Percentiles rank a stretch among this genome's conserved stretches.
Conservation (phyloP, 192 early-diverging fungal genomes). For the Linnemannia zychae region DNA sequence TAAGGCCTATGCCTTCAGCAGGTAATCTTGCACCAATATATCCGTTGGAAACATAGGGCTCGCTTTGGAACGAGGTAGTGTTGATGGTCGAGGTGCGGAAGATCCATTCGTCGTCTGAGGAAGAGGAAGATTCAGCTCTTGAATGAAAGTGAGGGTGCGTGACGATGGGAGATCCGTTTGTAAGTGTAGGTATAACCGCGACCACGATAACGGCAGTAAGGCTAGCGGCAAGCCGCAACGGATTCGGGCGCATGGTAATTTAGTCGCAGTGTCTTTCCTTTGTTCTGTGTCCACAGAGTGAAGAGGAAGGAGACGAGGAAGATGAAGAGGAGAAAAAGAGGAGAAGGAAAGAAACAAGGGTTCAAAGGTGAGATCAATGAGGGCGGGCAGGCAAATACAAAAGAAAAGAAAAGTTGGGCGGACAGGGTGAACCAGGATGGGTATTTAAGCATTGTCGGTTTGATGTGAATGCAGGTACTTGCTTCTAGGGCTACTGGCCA, state of each 20-base stretch:
- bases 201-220: background rate
- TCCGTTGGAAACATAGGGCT: constrained; percentile 55
- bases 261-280: background rate
- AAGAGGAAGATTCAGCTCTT: background rate
- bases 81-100: constrained; percentile 39
- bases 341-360: background rate
- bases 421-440: background rate
- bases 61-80: constrained; percentile 34
- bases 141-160: background rate
- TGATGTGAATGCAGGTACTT: constrained; percentile 3
- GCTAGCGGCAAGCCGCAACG: background rate
- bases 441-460: background rate
- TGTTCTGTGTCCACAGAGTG: background rate
- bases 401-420: background rate
- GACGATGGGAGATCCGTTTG: background rate
- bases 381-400: background rate
- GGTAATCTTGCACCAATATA: constrained; percentile 55
- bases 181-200: background rate
- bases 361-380: background rate
- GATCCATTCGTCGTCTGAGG: constrained; percentile 27
- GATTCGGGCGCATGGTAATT: background rate
- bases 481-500: background rate
- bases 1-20: constrained; percentile 43
- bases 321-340: background rate
- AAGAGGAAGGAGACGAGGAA: background rate